Base-by-base conservation (phyloP, 2,329 filamentous ascomycete genomes). In the Akanthomyces uredinophilus region DNA sequence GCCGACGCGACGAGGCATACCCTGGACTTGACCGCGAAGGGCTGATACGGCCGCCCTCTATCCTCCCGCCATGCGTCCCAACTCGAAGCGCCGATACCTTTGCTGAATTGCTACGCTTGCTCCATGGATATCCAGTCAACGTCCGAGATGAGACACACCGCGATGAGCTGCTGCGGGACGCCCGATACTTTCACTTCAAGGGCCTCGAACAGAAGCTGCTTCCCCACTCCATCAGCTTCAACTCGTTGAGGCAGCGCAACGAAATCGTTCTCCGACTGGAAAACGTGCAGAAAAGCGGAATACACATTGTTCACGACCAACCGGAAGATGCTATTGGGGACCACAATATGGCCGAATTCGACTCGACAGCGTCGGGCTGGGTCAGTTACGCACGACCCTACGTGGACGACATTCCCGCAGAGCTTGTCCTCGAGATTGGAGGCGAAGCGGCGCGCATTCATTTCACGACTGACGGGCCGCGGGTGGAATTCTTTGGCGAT, bases 131-230 rank as follows among this genome's bases (percentile, higher is more conserved):
- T 72, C 88, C 90, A 0, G 75, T 97, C 1, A 81, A 88, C 24
- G 91, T 97, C 63, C 83, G 87, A 59, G 83, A 87, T 72, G 90
- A 93, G 65, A 80, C 83, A 2, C 94, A 98, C 70, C 87, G 94
- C 20, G 81, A 85, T 24, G 85, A 90, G 63, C 81, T 98, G 4
- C 78, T 98, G 1, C 83, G 90, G 46, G 94, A 98, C 73, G 95
- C 91, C 65, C 87, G 91, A 58, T 98, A 97, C 74, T 97, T 94
- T 74, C 92, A 96, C 72, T 87, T 98, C 68, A 94, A 93, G 71
- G 92, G 92, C 0, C 78, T 97, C 0, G 94, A 98, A 76, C 94
- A 98, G 75, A 87, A 86, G 66, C 80, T 98, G 13, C 89, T 97
- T 49, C 86, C 90, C 0, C 90, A 93, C 73, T 74, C 85, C 32